phyloP scores from a whole-genome alignment of 164 flowering plant species.

The Nelumbo lutea region DNA sequence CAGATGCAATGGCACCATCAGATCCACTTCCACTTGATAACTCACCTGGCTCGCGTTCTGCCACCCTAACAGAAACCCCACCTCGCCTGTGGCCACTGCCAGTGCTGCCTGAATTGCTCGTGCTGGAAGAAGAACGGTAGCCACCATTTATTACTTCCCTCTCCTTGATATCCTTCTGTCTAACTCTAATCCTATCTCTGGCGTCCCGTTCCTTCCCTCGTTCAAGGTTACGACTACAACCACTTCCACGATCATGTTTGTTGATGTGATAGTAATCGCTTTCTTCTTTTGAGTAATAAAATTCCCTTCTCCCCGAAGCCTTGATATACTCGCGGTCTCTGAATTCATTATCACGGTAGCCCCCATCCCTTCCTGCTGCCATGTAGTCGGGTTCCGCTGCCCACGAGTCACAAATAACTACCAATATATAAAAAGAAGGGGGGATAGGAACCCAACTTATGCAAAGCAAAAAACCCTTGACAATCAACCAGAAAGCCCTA shows the following conservation, averaged over 20 bases:
- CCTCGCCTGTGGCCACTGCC: slow-evolving; percentile 29
- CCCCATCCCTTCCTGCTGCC: slow-evolving; percentile 81
- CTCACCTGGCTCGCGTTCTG: slow-evolving; percentile 87
- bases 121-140: slow-evolving; percentile 37
- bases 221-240: slow-evolving; percentile 14
- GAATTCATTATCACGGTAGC: slow-evolving; percentile 46
- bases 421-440: not conserved
- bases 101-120: slow-evolving; percentile 47
- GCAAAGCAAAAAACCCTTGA: slow-evolving; percentile 6
- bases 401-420: not conserved
- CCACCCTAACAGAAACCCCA: slow-evolving; percentile 27
- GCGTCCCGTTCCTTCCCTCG: slow-evolving; percentile 18
- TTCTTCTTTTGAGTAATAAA: slow-evolving; percentile 39
- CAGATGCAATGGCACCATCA: slow-evolving; percentile 55
- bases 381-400: slow-evolving; percentile 23
- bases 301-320: slow-evolving; percentile 31
- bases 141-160: slow-evolving; percentile 44
- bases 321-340: slow-evolving; percentile 42
- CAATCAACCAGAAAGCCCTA: slow-evolving; percentile 5
- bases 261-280: slow-evolving; percentile 27
- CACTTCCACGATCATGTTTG: slow-evolving; percentile 20
- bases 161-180: slow-evolving; percentile 42
- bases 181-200: slow-evolving; percentile 27
- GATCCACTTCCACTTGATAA: slow-evolving; percentile 91
- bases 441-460: slow-evolving; percentile 2